Evolutionary conservation across 352 stramenopile genomes (phyloP).

Genomic region (Phytophthora pisi): DNA sequence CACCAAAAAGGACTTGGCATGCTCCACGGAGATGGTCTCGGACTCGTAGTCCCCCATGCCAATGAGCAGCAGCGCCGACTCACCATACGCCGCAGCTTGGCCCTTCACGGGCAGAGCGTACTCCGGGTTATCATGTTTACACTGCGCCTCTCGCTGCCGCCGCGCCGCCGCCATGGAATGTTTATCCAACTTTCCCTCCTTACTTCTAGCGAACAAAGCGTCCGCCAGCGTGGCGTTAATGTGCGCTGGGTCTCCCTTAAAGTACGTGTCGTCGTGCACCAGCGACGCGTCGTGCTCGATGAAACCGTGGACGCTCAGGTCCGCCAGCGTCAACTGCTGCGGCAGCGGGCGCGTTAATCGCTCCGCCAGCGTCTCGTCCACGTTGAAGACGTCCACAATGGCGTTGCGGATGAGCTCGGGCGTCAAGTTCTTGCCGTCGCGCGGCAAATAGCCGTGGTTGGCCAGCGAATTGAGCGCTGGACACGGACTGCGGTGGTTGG

Average conservation of each 20-base stretch:
- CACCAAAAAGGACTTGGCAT: conserved; percentile 59
- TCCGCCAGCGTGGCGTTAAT: conserved; percentile 59
- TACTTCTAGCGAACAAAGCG: conserved; percentile 42
- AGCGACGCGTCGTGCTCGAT: conserved; percentile 66
- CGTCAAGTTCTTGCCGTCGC: conserved; percentile 62
- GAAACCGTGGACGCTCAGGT: conserved; percentile 66
- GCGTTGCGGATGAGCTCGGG: conserved; percentile 41
- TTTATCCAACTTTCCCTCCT: conserved; percentile 46
- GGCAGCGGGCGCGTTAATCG: conserved; percentile 42
- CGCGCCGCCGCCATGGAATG: conserved; percentile 46
- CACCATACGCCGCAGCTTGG: conserved; percentile 34
- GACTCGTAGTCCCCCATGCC: conserved; percentile 34
- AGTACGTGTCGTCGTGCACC: conserved; percentile 68
- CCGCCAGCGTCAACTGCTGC: conserved; percentile 50
- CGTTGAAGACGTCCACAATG: conserved; percentile 56
- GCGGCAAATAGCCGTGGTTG: conserved; percentile 71
- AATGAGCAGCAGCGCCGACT: conserved; percentile 29
- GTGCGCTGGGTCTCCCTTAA: conserved; percentile 43
- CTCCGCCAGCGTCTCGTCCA: conserved; percentile 44
- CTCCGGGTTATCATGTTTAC: conserved; percentile 48
- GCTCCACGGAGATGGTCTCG: conserved; percentile 42
- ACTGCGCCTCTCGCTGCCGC: conserved; percentile 48
- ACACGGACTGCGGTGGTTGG: conserved; percentile 64
- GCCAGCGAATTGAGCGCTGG: conserved; percentile 72
- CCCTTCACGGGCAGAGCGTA: conserved; percentile 45